A percentile compares a stretch with the other conserved stretches of the same genome.
Conservation (phyloP, 148 eudicot genomes). For the Chenopodium quinoa region DNA sequence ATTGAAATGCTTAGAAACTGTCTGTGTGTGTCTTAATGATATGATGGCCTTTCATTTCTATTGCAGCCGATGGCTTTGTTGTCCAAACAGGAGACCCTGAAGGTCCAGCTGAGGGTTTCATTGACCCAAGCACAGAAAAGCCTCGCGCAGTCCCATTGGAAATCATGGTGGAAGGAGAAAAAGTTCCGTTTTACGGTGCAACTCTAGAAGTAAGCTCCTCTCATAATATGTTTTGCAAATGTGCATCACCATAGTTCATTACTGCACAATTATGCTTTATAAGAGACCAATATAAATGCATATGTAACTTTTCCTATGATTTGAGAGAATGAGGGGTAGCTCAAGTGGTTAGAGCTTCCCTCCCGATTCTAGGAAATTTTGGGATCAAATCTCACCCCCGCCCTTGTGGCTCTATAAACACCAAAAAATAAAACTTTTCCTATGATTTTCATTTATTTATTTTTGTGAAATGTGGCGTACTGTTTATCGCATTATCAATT, state of each 20-base stretch:
- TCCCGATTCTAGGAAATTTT: no score
- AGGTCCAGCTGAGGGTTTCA: conserved; percentile 97
- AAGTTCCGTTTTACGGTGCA: conserved; percentile 77
- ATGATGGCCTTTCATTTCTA: conserved; percentile 1
- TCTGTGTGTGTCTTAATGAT: no score
- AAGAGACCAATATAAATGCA: neutral
- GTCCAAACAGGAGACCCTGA: conserved; percentile 99
- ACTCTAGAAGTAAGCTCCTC: conserved; percentile 84
- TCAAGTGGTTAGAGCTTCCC: no score
- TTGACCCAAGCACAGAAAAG: conserved; percentile 98
- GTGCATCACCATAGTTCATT: neutral
- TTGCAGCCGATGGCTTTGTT: conserved; percentile 98
- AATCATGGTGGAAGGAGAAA: conserved; percentile 86
- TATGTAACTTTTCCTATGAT: neutral
- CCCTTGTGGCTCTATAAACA: no score
- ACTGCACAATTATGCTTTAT: neutral
- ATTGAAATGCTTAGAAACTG: neutral
- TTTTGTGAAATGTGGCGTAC: no score
- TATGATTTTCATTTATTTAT: no score
- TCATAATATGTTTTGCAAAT: neutral
- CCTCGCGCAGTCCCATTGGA: conserved; percentile 89
- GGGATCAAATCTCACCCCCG: no score
- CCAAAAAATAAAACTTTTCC: no score
- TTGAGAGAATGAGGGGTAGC: no score
- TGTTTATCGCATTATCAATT: no score